Percentiles rank a stretch among this genome's conserved stretches.
phyloP scores from a whole-genome alignment of 371 early-diverging fungal genomes.

The Mucor plumbeus region DNA sequence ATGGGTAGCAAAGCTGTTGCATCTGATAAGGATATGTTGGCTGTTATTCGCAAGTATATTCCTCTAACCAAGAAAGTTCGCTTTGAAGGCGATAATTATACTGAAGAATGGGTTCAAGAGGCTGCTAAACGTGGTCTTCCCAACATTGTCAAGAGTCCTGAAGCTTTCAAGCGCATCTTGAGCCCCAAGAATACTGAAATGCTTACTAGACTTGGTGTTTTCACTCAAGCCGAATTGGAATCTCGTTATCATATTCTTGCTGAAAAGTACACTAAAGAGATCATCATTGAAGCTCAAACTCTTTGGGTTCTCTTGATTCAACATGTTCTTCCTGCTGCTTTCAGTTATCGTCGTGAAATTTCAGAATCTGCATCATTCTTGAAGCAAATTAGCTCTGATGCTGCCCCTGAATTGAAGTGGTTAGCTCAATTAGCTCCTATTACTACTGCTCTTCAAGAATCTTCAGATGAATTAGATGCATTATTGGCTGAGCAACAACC shows the following conservation, averaged over 20 bases:
- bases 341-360: slow-evolving; percentile 83
- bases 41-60: slow-evolving; percentile 87
- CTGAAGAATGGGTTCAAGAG: slow-evolving; percentile 78
- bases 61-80: slow-evolving; percentile 83
- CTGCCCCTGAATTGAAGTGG: slow-evolving; percentile 70
- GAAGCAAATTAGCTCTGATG: slow-evolving; percentile 62
- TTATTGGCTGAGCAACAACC: slow-evolving; percentile 59
- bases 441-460: slow-evolving; percentile 60
- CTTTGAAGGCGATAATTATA: slow-evolving; percentile 97
- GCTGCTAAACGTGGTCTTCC: slow-evolving; percentile 90
- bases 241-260: slow-evolving; percentile 93
- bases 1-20: slow-evolving; percentile 81
- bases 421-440: slow-evolving; percentile 70
- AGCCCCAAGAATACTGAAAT: slow-evolving; percentile 73
- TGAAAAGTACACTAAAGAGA: slow-evolving; percentile 96
- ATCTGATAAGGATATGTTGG: slow-evolving; percentile 84
- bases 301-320: slow-evolving; percentile 78
- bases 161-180: slow-evolving; percentile 83
- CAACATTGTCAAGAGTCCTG: slow-evolving; percentile 88
- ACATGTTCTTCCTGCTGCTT: slow-evolving; percentile 88
- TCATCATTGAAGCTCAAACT: slow-evolving; percentile 93
- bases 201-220: slow-evolving; percentile 81
- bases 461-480: slow-evolving; percentile 56
- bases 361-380: slow-evolving; percentile 76
- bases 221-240: slow-evolving; percentile 83